Evolutionary conservation across 768 basidiomycete species (phyloP).

Genomic region (Amanita jacksonii): DNA sequence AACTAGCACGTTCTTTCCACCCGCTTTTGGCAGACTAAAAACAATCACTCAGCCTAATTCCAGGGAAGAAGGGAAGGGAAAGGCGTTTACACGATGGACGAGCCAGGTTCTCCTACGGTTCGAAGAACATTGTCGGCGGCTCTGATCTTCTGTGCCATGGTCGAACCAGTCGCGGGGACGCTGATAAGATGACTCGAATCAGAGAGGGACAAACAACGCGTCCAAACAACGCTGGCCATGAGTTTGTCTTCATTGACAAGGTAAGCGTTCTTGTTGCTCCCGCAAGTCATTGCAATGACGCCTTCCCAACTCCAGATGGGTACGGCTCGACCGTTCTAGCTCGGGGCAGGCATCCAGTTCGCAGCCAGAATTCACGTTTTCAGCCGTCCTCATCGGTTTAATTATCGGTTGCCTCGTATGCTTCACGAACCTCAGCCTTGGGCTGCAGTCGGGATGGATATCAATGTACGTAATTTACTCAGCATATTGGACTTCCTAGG

Average conservation of each 20-base stretch:
- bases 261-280: neutral
- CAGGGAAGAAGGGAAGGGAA: neutral
- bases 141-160: slow-evolving; percentile 48
- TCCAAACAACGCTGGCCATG: slow-evolving; percentile 15
- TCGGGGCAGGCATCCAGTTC: slow-evolving; percentile 11
- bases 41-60: slow-evolving; percentile 3
- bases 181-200: slow-evolving; percentile 1
- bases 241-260: neutral
- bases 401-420: slow-evolving; percentile 81
- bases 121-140: slow-evolving; percentile 39
- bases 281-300: neutral
- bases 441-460: slow-evolving; percentile 86
- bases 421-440: slow-evolving; percentile 87
- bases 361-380: slow-evolving; percentile 34
- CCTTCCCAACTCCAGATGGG: neutral
- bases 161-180: neutral
- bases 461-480: slow-evolving; percentile 49
- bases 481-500: neutral
- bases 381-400: slow-evolving; percentile 69
- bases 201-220: slow-evolving; percentile 11
- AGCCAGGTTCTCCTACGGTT: slow-evolving; percentile 41
- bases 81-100: slow-evolving; percentile 1
- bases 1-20: slow-evolving; percentile 82
- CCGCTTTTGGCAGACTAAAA: slow-evolving; percentile 61
- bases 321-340: neutral